Evolutionary conservation across 352 stramenopile species (phyloP).

Genomic region (Globisporangium radiosum): DNA sequence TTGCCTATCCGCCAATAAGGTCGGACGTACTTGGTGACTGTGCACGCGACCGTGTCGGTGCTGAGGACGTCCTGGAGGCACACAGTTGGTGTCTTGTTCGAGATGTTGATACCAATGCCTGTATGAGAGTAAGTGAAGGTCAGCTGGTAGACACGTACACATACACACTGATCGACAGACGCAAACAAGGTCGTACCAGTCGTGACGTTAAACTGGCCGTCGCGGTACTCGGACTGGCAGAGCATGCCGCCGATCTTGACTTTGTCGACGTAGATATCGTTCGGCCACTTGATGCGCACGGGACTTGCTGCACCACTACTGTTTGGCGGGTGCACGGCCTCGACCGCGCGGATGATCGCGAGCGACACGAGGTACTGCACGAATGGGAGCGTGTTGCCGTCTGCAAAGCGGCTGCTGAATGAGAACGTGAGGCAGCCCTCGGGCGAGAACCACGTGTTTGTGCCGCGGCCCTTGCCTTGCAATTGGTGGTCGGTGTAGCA

Average conservation of each 20-base stretch:
- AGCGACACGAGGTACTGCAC: constrained; percentile 89
- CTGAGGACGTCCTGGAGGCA: constrained; percentile 81
- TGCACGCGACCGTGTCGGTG: constrained; percentile 45
- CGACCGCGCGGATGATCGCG: constrained; percentile 75
- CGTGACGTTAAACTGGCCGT: constrained; percentile 78
- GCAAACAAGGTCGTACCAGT: constrained; percentile 35
- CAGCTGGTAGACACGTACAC: not conserved
- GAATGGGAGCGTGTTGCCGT: constrained; percentile 79
- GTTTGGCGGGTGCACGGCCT: constrained; percentile 38
- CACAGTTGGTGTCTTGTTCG: constrained; percentile 78
- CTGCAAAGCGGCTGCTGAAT: constrained; percentile 78
- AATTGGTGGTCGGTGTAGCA: constrained; percentile 81
- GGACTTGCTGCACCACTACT: constrained; percentile 25
- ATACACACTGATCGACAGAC: not conserved
- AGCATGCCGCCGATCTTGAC: constrained; percentile 89
- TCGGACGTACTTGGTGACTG: constrained; percentile 65
- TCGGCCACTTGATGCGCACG: constrained; percentile 90
- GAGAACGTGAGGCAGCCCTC: constrained; percentile 89
- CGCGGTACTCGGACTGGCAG: constrained; percentile 82
- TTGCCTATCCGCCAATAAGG: too few relatives aligned
- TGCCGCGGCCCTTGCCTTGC: constrained; percentile 71
- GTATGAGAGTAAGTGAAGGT: not conserved
- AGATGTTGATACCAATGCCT: constrained; percentile 89
- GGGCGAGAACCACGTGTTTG: constrained; percentile 84
- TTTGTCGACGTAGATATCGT: constrained; percentile 88